These are phyloP conservation scores for Lantana camara DNA, from an alignment of 257 asterid species.

Conservation along the genomic window DNA sequence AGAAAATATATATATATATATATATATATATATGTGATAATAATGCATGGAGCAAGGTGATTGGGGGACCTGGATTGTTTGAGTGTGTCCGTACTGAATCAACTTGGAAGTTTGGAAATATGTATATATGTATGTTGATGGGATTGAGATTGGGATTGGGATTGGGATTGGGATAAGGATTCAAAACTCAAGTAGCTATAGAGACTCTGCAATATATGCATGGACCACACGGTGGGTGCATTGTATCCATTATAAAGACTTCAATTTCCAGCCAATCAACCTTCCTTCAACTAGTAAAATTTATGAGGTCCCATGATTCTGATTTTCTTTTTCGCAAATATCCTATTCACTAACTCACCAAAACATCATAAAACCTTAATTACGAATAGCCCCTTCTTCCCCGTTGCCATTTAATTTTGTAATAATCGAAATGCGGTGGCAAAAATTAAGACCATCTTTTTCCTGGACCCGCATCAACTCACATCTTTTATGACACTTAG, in stretches of 20 bases:
- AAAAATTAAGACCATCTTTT: constrained; percentile 35
- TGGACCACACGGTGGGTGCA: too few relatives aligned
- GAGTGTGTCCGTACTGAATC: constrained; percentile 4
- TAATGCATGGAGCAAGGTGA: too few relatives aligned
- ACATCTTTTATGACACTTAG: not conserved
- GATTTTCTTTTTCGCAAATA: too few relatives aligned
- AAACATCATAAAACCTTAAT: too few relatives aligned
- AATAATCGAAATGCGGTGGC: not conserved
- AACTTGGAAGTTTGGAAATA: constrained; percentile 12
- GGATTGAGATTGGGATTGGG: too few relatives aligned
- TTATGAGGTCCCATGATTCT: not conserved
- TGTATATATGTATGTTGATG: not conserved
- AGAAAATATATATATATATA: too few relatives aligned
- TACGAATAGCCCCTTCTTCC: too few relatives aligned
- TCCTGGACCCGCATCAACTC: constrained; percentile 31
- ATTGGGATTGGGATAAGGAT: constrained; percentile 26
- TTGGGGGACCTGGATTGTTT: not conserved
- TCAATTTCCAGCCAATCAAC: not conserved
- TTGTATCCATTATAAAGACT: not conserved
- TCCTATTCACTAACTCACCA: too few relatives aligned
- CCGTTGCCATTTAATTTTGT: too few relatives aligned
- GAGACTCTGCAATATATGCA: constrained; percentile 19
- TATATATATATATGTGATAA: too few relatives aligned
- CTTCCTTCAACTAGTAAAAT: not conserved
- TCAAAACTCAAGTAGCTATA: constrained; percentile 11